Evolutionary conservation across 805 yeast species (phyloP), one percentile per base, ranked within the genome.

Genomic region (Sugiyamaella floridensis): DNA sequence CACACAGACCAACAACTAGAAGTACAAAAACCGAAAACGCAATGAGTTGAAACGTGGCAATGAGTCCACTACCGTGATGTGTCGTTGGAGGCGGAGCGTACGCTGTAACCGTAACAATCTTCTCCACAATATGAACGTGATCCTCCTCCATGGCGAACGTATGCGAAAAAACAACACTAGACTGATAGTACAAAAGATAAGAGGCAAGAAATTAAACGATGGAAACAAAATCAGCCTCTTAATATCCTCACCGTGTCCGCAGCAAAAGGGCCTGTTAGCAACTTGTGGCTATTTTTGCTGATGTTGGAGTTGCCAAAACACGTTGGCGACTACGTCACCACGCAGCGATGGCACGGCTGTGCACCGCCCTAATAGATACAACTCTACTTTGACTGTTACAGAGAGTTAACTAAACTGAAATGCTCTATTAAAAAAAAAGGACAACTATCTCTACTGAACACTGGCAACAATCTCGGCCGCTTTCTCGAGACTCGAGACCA

Each of bases 391-490:
- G n/a, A n/a, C n/a, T n/a, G n/a, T n/a, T n/a, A n/a, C n/a, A n/a
- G n/a, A 42, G 9, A 5, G 2, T 6, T 5, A 26, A 20, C 2
- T 10, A 19, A 4, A 43, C 28, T 16, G 37, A 6, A 22, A 32
- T 32, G 37, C 37, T 32, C 37, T 44, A 41, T 47, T 47, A 14
- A 37, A 19, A 19, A 46, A 15, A 34, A 14, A 37, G 15, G 11
- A 46, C 10, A 34, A 10, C 43, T n/a, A 19, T 47, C 5, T 28
- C 18, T 4, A 22, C 45, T 55, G 82, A 58, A 83, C 89, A 64
- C 85, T 80, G 34, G 85, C 76, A 32, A 93, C 97, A 68, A 93
- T 90, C 67, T 86, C 95, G 61, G 88, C 82, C 26, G 98, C 99
- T 69, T 89, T 83, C 64, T 76, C 80, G 70, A 93, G 78, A 49